Percentiles rank a stretch among this genome's conserved stretches.
Evolutionary conservation across 1,284 basidiomycete species (phyloP).

Genomic region (Crucibulum cyathiforme): DNA sequence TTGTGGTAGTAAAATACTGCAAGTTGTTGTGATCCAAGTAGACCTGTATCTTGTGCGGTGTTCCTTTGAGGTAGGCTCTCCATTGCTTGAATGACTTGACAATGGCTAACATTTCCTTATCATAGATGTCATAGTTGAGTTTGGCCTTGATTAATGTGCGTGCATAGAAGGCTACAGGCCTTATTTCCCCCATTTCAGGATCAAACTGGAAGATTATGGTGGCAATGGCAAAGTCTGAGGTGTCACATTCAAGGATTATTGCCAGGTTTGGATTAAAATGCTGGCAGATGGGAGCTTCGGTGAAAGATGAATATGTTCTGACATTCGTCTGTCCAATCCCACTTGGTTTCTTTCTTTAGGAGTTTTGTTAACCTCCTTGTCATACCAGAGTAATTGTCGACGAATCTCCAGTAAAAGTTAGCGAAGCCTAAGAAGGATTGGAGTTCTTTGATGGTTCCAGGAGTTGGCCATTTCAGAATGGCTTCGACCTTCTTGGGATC

Average conservation of each 20-base stretch:
- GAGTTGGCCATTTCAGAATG: background rate
- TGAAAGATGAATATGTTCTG: background rate
- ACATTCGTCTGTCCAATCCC: background rate
- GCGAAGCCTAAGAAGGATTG: constrained; percentile 11
- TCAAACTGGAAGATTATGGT: constrained; percentile 3
- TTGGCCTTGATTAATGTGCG: constrained; percentile 3
- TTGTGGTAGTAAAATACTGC: too few species aligned
- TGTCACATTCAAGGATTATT: constrained; percentile 8
- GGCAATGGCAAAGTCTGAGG: constrained; percentile 7
- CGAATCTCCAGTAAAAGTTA: constrained; percentile 1
- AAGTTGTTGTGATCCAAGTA: too few species aligned
- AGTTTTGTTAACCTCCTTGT: background rate
- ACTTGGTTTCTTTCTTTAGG: background rate
- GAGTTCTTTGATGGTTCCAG: background rate
- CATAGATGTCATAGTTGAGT: constrained; percentile 17
- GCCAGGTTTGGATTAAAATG: background rate
- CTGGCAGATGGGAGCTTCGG: background rate
- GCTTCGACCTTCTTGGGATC: background rate
- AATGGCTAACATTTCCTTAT: constrained; percentile 26
- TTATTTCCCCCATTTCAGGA: constrained; percentile 1
- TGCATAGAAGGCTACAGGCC: constrained; percentile 9
- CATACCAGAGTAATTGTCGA: background rate
- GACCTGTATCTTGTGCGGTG: too few species aligned
- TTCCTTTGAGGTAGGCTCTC: background rate
- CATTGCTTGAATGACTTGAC: constrained; percentile 31